These are phyloP conservation scores for Ustilago shanxiensis DNA, from an alignment of 1,284 basidiomycete genomes.

Conservation along the genomic window DNA sequence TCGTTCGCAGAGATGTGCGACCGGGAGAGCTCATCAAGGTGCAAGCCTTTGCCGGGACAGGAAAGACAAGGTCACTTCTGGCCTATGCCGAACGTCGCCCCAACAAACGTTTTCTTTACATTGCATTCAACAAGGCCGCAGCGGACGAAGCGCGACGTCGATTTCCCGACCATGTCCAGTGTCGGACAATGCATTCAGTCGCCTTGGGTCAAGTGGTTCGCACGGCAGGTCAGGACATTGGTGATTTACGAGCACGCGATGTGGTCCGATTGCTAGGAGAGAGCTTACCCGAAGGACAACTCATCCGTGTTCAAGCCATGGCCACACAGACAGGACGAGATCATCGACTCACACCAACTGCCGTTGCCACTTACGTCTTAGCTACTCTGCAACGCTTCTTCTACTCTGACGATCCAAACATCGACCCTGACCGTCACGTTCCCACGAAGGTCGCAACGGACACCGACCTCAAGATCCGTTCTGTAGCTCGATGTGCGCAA, in stretches of 20 bases:
- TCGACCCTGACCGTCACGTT: constrained; percentile 52
- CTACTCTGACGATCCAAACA: constrained; percentile 54
- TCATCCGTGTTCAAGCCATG: constrained; percentile 24
- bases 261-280: constrained; percentile 50
- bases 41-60: constrained; percentile 64
- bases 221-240: constrained; percentile 51
- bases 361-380: constrained; percentile 62
- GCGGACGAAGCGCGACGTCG: constrained; percentile 50
- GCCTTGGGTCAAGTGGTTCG: constrained; percentile 55
- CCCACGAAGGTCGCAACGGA: constrained; percentile 49
- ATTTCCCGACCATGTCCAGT: constrained; percentile 61
- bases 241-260: constrained; percentile 55
- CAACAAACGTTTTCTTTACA: constrained; percentile 57
- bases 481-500: constrained; percentile 46
- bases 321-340: constrained; percentile 40
- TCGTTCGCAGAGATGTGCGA: constrained; percentile 52
- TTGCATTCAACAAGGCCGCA: constrained; percentile 65
- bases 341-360: constrained; percentile 50
- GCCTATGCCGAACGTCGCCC: constrained; percentile 59
- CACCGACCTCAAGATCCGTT: constrained; percentile 53
- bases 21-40: constrained; percentile 60
- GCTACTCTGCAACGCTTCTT: constrained; percentile 60
- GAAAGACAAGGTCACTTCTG: constrained; percentile 62
- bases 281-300: constrained; percentile 53
- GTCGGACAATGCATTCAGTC: constrained; percentile 65